Conservation (phyloP, 2,329 filamentous ascomycete genomes). For the Emmonsiellopsis sp. region DNA sequence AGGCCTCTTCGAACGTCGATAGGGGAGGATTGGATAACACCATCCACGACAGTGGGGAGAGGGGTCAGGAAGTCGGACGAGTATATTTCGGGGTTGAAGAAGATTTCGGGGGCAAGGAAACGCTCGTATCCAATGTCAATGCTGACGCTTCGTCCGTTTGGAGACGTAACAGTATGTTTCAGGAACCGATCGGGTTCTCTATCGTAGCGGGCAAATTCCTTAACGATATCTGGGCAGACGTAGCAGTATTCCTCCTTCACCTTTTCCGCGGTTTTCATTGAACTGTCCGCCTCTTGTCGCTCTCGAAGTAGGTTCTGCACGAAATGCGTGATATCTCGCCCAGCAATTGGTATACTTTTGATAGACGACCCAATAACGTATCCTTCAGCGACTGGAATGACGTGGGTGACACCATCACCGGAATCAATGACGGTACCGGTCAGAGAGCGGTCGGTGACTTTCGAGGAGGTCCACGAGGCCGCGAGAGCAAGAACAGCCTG, state of each 20-base stretch:
- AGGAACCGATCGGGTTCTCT: conserved; percentile 83
- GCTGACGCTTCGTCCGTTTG: conserved; percentile 71
- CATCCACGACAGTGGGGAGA: conserved; percentile 85
- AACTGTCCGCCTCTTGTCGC: conserved; percentile 91
- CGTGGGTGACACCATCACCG: conserved; percentile 96
- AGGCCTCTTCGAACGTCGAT: conserved; percentile 94
- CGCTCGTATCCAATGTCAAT: conserved; percentile 97
- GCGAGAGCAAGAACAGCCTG: conserved; percentile 94
- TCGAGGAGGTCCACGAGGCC: conserved; percentile 96
- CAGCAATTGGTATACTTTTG: conserved; percentile 96
- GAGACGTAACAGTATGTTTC: conserved; percentile 78
- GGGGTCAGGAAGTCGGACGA: conserved; percentile 97
- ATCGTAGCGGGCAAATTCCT: conserved; percentile 93
- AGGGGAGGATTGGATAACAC: conserved; percentile 92
- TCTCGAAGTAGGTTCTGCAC: conserved; percentile 93
- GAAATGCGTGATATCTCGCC: conserved; percentile 97
- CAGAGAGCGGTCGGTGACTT: conserved; percentile 89
- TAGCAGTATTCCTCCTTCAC: conserved; percentile 99
- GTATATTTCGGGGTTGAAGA: conserved; percentile 99
- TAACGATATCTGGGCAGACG: conserved; percentile 96
- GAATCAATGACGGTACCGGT: conserved; percentile 98
- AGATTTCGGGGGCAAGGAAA: conserved; percentile 96
- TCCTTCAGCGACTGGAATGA: conserved; percentile 95
- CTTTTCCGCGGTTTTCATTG: conserved; percentile 91
- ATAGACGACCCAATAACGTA: conserved; percentile 99